Evolutionary conservation across 257 asterid genomes (phyloP), one percentile per base, ranked within the genome.

Genomic region (Craterostigma plantagineum): DNA sequence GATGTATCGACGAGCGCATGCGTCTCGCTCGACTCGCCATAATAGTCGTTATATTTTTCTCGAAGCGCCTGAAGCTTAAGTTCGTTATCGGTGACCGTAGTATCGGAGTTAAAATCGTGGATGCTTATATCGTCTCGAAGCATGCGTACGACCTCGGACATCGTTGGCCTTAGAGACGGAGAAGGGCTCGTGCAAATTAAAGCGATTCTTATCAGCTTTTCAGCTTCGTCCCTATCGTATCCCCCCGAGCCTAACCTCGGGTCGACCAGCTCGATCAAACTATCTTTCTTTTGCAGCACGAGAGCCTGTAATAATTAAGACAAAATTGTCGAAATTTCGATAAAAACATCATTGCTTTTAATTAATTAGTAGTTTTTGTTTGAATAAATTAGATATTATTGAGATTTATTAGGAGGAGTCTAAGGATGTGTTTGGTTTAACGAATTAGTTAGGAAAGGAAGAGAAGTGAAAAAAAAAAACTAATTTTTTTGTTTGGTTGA

Each of bases 131-230:
- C 23, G n/a, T 95, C 98, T 57, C 83, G 92, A 1, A 87, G 86
- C 92, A 87, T 87, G 72, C 95, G 76, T 38, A 87, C 93, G 46
- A 77, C 95, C 55, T 74, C 86, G 40, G 95, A 68, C 95, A 82
- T 87, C 18, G 27, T 70, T 10, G 93, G 98, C 71, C 95, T 64
- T 1, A 82, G 70, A 13, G 93, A 71, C 17, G 95, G 91, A 18
- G 92, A 67, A 0, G 95, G 92, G 35, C 75, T 82, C 4, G 93
- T 82, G 61, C 95, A 82, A 6, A 79, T 18, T 43, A 82, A 83
- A 7, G 93, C 95, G 36, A 87, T 80, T 23, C 72, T 87, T 12
- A 87, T 61, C 38, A 79, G 47, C 41, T 61, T 61, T 70, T 60
- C 67, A 5, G 81, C 92, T 68, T 79, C 48, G 13, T 14, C 95